Evolutionary conservation across 2,329 filamentous ascomycete genomes (phyloP).

Genomic region (Apiospora marii): DNA sequence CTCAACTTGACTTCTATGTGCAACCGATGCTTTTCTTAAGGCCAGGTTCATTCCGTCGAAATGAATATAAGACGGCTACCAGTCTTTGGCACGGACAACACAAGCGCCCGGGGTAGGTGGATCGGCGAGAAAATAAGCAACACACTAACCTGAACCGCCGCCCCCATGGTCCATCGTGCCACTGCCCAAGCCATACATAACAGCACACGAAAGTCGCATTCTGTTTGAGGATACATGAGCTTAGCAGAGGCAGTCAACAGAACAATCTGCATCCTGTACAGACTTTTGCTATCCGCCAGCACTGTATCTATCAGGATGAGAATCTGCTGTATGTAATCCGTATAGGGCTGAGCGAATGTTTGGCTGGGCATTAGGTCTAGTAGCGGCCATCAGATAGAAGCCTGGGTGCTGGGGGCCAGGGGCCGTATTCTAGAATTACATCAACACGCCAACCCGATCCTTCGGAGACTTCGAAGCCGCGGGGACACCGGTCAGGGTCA

Average conservation of each 20-base stretch:
- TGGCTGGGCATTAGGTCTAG: background rate
- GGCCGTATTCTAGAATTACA: background rate
- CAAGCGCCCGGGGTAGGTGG: background rate
- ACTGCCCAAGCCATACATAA: background rate
- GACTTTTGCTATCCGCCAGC: background rate
- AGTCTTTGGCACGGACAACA: background rate
- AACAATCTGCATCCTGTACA: background rate
- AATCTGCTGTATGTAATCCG: background rate
- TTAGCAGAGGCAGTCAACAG: background rate
- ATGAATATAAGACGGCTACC: background rate
- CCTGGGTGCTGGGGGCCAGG: background rate
- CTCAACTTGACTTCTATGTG: background rate
- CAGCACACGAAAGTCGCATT: background rate
- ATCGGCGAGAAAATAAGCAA: constrained; percentile 4
- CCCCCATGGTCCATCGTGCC: background rate
- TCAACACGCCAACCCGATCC: background rate
- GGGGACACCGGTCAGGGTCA: background rate
- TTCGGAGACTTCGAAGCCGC: background rate
- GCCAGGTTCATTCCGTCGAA: background rate
- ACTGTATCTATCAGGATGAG: background rate
- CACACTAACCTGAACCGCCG: background rate
- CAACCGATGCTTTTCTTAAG: background rate
- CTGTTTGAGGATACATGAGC: background rate
- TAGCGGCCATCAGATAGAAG: background rate
- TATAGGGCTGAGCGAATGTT: background rate